Conservation (phyloP, 1,139 yeast species). For the Diutina rugosa region DNA sequence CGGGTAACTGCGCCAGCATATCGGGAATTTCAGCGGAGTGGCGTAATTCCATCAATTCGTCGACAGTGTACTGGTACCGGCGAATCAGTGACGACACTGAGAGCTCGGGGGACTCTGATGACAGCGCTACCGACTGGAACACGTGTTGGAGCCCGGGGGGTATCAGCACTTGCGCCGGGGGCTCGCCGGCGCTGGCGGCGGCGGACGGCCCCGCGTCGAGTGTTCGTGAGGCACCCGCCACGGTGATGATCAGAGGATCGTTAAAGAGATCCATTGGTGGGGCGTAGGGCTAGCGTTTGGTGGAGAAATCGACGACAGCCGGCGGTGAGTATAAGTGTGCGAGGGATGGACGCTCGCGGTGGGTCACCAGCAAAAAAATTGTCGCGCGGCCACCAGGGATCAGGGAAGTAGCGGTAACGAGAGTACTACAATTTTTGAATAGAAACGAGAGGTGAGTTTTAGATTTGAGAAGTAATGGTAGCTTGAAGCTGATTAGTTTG, state of each 20-base stretch:
- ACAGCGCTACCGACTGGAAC: slow-evolving; percentile 6
- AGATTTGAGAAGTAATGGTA: too few species aligned
- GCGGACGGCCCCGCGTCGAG: background rate
- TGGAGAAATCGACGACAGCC: too few species aligned
- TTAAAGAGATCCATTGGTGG: background rate
- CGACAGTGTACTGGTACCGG: slow-evolving; percentile 18
- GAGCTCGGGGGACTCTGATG: slow-evolving; percentile 4
- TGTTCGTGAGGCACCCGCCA: background rate
- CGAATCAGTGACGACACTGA: slow-evolving; percentile 4
- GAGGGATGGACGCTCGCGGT: too few species aligned
- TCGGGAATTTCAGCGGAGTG: slow-evolving; percentile 22
- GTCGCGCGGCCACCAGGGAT: too few species aligned
- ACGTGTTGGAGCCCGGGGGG: slow-evolving; percentile 5
- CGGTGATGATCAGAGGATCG: slow-evolving; percentile 1
- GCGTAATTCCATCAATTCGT: slow-evolving; percentile 20
- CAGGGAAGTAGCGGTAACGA: too few species aligned
- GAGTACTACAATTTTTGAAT: too few species aligned
- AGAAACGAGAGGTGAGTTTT: too few species aligned
- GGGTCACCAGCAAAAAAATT: too few species aligned
- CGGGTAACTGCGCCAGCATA: slow-evolving; percentile 21
- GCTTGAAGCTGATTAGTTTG: too few species aligned
- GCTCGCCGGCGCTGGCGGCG: slow-evolving; percentile 4
- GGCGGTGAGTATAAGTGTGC: too few species aligned
- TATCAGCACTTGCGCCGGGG: background rate
- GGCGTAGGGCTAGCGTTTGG: too few species aligned